Conservation (phyloP, 2,329 filamentous ascomycete species). For the Xylariaceae sp. region DNA sequence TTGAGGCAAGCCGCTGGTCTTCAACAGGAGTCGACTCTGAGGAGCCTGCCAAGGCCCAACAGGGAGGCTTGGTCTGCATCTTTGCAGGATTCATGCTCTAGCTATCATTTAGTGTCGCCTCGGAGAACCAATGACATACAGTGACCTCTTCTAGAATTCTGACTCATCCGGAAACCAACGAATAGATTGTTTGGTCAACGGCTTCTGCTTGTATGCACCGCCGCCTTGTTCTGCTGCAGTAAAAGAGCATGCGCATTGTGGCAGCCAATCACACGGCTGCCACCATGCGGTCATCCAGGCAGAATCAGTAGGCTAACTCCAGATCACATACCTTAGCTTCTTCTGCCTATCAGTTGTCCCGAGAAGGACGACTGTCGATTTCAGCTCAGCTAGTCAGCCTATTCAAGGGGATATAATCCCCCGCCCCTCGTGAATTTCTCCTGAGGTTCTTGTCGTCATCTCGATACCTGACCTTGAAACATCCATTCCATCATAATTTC, state of each 20-base stretch:
- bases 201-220: background rate
- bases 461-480: background rate
- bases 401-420: constrained; percentile 5
- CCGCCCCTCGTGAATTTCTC: background rate
- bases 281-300: constrained; percentile 20
- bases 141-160: background rate
- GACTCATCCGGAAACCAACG: background rate
- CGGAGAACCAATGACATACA: background rate
- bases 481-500: background rate
- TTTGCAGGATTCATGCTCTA: no score
- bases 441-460: background rate
- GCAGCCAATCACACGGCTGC: constrained; percentile 16
- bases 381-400: background rate
- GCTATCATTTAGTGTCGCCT: background rate
- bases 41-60: background rate
- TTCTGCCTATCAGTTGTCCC: background rate
- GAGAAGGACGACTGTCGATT: background rate
- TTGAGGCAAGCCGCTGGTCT: background rate
- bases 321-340: background rate
- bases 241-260: background rate
- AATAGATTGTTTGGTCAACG: background rate
- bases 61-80: no score
- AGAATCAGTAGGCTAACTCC: constrained; percentile 14
- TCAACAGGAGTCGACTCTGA: background rate
- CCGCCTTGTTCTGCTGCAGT: constrained; percentile 1